Evolutionary conservation across 1,284 basidiomycete genomes (phyloP).

Genomic region (Ustilago curta): DNA sequence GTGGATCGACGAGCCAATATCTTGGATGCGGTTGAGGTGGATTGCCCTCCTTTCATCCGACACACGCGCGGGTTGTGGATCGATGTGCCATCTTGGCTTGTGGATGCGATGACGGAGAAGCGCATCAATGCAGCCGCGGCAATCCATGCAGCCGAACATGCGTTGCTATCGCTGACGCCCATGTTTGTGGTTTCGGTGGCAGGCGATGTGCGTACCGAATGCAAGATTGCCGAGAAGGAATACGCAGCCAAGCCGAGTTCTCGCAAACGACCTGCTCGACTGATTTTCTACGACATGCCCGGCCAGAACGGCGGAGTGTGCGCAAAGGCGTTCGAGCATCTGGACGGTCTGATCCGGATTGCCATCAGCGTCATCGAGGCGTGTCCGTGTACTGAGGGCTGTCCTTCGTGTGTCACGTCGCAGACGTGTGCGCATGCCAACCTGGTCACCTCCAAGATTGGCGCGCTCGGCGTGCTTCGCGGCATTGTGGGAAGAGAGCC

Average conservation of each 20-base stretch:
- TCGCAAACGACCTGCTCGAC: constrained; percentile 82
- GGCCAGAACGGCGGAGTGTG: constrained; percentile 80
- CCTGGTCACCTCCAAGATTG: constrained; percentile 64
- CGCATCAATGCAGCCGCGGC: constrained; percentile 79
- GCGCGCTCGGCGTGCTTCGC: constrained; percentile 63
- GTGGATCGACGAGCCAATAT: constrained; percentile 72
- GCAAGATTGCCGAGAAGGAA: constrained; percentile 82
- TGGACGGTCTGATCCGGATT: constrained; percentile 76
- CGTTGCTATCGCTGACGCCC: constrained; percentile 77
- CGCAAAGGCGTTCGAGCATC: constrained; percentile 84
- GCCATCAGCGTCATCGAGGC: constrained; percentile 77
- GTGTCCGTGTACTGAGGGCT: constrained; percentile 81
- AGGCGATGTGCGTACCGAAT: constrained; percentile 83
- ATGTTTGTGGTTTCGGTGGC: constrained; percentile 77
- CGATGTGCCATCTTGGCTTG: constrained; percentile 77
- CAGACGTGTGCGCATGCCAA: constrained; percentile 59
- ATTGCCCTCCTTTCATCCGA: constrained; percentile 82
- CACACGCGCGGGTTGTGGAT: constrained; percentile 86
- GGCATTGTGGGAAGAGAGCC: constrained; percentile 62
- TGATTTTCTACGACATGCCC: constrained; percentile 84
- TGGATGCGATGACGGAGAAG: constrained; percentile 74
- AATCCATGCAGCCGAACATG: constrained; percentile 87
- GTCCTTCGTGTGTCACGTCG: constrained; percentile 76
- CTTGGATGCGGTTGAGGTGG: constrained; percentile 82
- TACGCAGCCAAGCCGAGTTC: constrained; percentile 75